These are phyloP conservation scores for Tylopilus microsporus DNA, from an alignment of 1,284 basidiomycete species.

Conservation along the genomic window DNA sequence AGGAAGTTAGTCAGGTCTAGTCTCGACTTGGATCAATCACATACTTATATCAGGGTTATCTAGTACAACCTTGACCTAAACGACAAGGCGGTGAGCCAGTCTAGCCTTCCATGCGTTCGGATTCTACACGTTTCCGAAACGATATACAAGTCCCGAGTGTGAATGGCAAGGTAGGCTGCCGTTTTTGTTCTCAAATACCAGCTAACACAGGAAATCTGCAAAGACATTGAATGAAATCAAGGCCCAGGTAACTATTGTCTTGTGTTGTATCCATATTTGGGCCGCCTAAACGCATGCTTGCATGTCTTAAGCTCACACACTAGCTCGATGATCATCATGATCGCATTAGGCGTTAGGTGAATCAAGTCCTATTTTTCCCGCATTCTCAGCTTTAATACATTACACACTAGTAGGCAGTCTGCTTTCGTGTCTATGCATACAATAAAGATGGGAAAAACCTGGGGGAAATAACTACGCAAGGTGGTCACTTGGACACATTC, in stretches of 20 bases:
- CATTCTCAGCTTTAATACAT: background rate
- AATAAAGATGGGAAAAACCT: background rate
- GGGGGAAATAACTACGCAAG: background rate
- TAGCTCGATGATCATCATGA: background rate
- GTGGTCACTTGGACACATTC: background rate
- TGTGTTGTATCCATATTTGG: background rate
- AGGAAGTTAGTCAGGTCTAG: background rate
- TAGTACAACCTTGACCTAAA: background rate
- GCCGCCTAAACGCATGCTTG: background rate
- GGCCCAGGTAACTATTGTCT: background rate
- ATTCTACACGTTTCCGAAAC: background rate
- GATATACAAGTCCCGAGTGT: background rate
- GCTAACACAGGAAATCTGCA: background rate
- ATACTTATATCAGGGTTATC: background rate
- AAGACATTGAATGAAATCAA: background rate
- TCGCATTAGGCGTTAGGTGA: background rate
- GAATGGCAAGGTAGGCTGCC: background rate
- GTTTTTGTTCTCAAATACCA: background rate
- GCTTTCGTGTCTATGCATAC: background rate
- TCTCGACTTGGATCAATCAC: background rate
- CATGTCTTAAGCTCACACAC: background rate
- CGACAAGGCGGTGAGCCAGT: background rate
- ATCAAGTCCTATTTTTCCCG: background rate
- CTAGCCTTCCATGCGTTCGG: background rate
- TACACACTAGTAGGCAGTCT: background rate